Base-by-base conservation (phyloP, 108 stramenopile species). In the Nannochloropsis oceanica region DNA sequence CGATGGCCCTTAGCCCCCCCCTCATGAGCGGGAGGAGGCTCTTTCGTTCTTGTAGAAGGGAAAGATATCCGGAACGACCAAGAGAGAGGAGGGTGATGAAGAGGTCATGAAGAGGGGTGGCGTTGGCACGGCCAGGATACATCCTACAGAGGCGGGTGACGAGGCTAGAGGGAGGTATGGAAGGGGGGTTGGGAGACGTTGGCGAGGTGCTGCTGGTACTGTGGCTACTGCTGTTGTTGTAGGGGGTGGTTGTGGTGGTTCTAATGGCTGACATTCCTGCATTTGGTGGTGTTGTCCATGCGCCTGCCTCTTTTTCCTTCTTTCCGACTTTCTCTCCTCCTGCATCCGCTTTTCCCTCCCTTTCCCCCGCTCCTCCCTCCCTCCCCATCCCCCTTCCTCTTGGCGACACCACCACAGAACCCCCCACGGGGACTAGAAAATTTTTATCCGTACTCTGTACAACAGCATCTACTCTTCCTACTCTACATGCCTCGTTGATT, bases 391-490 rank as follows among this genome's bases (percentile, higher is more conserved):
- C 59, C 59, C 18, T n/a, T 7, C 22, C 22, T 73, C 22, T 0
- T n/a, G 59, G 59, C 59, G 59, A 18, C 59, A 73, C 59, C 24
- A 99, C 93, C 24, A 99, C 90, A 20, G 96, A 94, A 8, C 98
- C 98, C 14, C 93, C 98, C 0, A 99, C 97, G 9, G 99, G 99
- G 13, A 99, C 98, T 84, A 97, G 83, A 92, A 99, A 97, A 86
- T 99, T 99, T 91, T 99, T 99, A 89, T 99, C 99, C 0, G 96
- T 97, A 27, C 95, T 96, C 85, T 95, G 96, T 20, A 99, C 95
- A 26, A 99, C 92, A 80, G 95, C 95, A 92, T 99, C 98, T 3
- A 99, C 99, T 25, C 95, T 92, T 12, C 96, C 96, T n/a, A 96
- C 91, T 5, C 91, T 91, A 80, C 93, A 94, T 14, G 95, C 95